phyloP scores from a whole-genome alignment of 345 rosid genomes.

The Conringia planisiliqua region DNA sequence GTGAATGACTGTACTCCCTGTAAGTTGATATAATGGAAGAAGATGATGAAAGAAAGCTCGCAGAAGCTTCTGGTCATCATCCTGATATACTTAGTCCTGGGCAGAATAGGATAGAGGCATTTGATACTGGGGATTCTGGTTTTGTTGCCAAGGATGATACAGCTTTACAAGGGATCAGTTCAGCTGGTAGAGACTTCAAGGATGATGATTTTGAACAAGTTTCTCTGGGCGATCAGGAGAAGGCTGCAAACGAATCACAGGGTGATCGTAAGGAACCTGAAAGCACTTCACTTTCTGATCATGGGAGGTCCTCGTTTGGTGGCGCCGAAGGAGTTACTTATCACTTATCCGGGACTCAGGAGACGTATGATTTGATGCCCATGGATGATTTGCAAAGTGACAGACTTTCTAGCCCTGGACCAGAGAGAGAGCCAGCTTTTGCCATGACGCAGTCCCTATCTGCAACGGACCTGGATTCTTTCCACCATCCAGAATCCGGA shows the following conservation, averaged over 20 bases:
- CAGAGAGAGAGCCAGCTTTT: conserved; percentile 42
- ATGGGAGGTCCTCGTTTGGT: conserved; percentile 37
- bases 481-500: conserved; percentile 33
- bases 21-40: conserved; percentile 54
- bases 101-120: conserved; percentile 41
- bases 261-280: conserved; percentile 35
- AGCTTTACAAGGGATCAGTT: conserved; percentile 30
- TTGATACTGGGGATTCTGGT: conserved; percentile 35
- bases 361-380: conserved; percentile 43
- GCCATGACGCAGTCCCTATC: conserved; percentile 50
- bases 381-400: conserved; percentile 39
- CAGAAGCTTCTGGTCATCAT: conserved; percentile 35
- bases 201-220: conserved; percentile 86
- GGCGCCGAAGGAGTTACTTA: conserved; percentile 39
- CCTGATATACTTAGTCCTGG: conserved; percentile 30
- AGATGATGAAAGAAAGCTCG: conserved; percentile 58
- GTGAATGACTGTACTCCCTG: conserved; percentile 33
- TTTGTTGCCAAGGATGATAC: conserved; percentile 23
- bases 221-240: conserved; percentile 66
- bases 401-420: conserved; percentile 57
- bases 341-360: conserved; percentile 29
- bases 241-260: conserved; percentile 33
- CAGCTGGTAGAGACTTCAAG: conserved; percentile 38
- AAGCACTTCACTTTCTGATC: conserved; percentile 43
- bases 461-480: conserved; percentile 54